phyloP scores from a whole-genome alignment of 495 filamentous ascomycete genomes.

The Clohesyomyces aquaticus region DNA sequence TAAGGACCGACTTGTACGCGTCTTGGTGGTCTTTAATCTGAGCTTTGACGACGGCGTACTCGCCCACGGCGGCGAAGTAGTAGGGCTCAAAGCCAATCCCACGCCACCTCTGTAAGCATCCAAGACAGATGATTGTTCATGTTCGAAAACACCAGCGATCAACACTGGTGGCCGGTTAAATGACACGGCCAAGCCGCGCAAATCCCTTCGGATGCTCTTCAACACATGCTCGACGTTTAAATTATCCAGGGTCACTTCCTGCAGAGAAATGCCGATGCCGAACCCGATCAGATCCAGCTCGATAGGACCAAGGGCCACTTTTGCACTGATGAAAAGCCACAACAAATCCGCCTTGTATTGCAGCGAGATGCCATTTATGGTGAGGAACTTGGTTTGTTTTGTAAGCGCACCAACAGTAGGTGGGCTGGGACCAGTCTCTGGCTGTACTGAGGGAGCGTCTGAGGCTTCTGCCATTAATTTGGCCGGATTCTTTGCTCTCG shows the following conservation, averaged over 20 bases:
- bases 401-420: not conserved
- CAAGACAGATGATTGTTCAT: constrained; percentile 14
- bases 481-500: no score
- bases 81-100: constrained; percentile 3
- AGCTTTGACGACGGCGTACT: not conserved
- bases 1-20: constrained; percentile 1
- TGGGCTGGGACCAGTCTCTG: no score
- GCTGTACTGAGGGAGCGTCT: no score
- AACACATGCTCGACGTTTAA: constrained; percentile 6
- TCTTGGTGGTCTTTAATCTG: not conserved
- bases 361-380: not conserved
- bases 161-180: constrained; percentile 50
- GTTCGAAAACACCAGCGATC: constrained; percentile 49
- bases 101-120: constrained; percentile 46
- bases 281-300: constrained; percentile 1
- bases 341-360: not conserved
- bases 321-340: not conserved
- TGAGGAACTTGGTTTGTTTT: not conserved
- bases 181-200: constrained; percentile 48
- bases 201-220: not conserved
- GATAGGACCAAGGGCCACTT: constrained; percentile 5
- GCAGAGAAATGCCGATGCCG: not conserved
- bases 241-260: not conserved
- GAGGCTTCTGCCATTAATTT: no score
- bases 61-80: not conserved